Evolutionary conservation across 2,329 filamentous ascomycete species (phyloP), one percentile per base, ranked within the genome.

Genomic region (Graphiopsis chlorocephala): DNA sequence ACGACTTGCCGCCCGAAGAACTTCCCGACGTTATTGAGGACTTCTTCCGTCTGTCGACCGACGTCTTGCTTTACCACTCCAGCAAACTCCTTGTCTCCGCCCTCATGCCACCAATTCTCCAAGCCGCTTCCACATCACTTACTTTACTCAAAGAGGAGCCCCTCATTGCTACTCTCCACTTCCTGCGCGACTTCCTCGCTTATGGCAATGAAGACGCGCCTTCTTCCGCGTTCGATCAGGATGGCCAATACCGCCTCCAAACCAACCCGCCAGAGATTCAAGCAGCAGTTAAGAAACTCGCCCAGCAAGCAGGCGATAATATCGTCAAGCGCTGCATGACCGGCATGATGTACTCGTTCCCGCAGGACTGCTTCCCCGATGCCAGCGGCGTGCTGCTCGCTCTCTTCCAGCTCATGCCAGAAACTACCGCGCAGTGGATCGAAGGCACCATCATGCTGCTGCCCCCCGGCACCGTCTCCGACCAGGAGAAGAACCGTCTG

Each of bases 261-360:
- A 74, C 85, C 61, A 88, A 89, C 59, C 85, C 90, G 0, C 82
- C 86, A 3, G 88, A 93, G 70, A 85, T 97, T 26, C 89, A 88
- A 70, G 82, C 83, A 35, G 85, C 89, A 8, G 90, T 98, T 65
- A 91, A 90, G 76, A 84, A 86, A 66, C 84, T 97, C 61, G 80
- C 96, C 26, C 69, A 84, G 2, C 80, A 83, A 1, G 88, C 93
- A 68, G 75, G 95, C 42, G 89, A 92, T 72, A 81, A 87, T 64
- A 83, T 99, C 29, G 89, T 95, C 8, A 94, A 97, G 78, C 90
- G 93, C 68, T 89, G 96, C 65, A 84, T 99, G 81, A 95, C 93
- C 1, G 95, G 95, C 66, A 96, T 99, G 93, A 98, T 99, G 94
- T 97, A 97, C 76, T 96, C 90, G 0, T 99, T 99, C 80, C 96